Evolutionary conservation across 495 filamentous ascomycete species (phyloP).

Genomic region (Pyrenula massariospora): DNA sequence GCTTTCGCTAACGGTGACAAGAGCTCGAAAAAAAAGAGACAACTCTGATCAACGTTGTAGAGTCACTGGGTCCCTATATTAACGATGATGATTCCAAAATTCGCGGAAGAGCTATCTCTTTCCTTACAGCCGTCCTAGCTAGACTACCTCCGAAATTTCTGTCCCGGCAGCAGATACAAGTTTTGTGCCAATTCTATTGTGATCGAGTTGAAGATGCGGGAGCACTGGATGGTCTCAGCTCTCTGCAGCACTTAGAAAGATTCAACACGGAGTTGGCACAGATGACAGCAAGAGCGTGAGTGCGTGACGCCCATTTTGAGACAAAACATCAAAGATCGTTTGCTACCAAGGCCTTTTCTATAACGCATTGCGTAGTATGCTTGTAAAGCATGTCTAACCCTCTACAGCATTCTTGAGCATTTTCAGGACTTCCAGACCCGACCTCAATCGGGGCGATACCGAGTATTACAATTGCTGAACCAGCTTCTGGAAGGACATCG

Average conservation of each 20-base stretch:
- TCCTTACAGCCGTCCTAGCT: slow-evolving; percentile 53
- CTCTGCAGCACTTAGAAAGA: slow-evolving; percentile 32
- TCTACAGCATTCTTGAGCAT: slow-evolving; percentile 31
- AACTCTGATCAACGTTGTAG: slow-evolving; percentile 55
- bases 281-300: slow-evolving; percentile 38
- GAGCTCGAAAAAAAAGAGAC: slow-evolving; percentile 50
- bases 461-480: slow-evolving; percentile 53
- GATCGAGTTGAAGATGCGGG: slow-evolving; percentile 52
- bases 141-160: slow-evolving; percentile 45
- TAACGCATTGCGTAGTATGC: too few relatives aligned
- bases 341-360: too few relatives aligned
- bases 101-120: slow-evolving; percentile 55
- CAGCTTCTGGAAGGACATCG: slow-evolving; percentile 54
- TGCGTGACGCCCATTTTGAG: slow-evolving; percentile 8
- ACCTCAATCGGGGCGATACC: slow-evolving; percentile 48
- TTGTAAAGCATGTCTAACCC: neutral
- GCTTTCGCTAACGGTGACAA: slow-evolving; percentile 11
- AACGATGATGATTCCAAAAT: slow-evolving; percentile 56
- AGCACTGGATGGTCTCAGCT: slow-evolving; percentile 34
- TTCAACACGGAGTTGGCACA: slow-evolving; percentile 36
- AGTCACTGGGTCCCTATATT: slow-evolving; percentile 57
- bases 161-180: slow-evolving; percentile 55
- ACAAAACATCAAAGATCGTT: too few relatives aligned
- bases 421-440: slow-evolving; percentile 50
- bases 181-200: slow-evolving; percentile 46